Conservation (phyloP, 305 asterid genomes). For the Salvia sclarea region DNA sequence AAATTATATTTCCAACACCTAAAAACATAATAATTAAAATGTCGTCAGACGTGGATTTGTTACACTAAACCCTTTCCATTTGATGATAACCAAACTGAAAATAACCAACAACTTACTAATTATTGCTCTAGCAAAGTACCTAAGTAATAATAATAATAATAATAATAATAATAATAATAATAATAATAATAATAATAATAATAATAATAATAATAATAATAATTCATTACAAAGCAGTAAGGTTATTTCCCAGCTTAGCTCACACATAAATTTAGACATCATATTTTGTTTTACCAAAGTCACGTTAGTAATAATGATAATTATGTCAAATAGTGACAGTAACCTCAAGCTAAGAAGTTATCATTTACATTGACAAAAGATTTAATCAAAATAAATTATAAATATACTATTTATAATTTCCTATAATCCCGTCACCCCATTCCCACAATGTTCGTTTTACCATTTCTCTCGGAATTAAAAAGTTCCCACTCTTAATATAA, state of each 20-base stretch:
- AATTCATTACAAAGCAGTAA: background rate
- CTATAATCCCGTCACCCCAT: background rate
- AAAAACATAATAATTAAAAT: conserved; percentile 4
- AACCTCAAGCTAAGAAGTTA: background rate
- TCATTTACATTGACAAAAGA: too few relatives aligned
- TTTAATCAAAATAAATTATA: too few relatives aligned
- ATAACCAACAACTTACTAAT: background rate
- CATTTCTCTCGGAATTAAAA: conserved; percentile 9
- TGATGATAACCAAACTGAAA: conserved; percentile 17
- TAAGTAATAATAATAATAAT: background rate
- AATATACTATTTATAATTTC: too few relatives aligned
- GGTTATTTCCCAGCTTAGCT: background rate
- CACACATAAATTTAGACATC: background rate
- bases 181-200: background rate
- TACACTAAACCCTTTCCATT: background rate
- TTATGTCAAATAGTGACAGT: background rate
- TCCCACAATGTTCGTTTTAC: conserved; percentile 21
- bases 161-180: background rate
- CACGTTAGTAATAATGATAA: background rate
- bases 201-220: background rate
- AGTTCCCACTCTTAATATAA: conserved; percentile 9
- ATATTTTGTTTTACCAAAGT: background rate
- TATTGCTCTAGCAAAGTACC: background rate
- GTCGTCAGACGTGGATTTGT: background rate
- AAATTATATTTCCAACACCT: background rate